Evolutionary conservation across 371 early-diverging fungal genomes (phyloP), one percentile per base, ranked within the genome.

Genomic region (Entomophthora muscae): DNA sequence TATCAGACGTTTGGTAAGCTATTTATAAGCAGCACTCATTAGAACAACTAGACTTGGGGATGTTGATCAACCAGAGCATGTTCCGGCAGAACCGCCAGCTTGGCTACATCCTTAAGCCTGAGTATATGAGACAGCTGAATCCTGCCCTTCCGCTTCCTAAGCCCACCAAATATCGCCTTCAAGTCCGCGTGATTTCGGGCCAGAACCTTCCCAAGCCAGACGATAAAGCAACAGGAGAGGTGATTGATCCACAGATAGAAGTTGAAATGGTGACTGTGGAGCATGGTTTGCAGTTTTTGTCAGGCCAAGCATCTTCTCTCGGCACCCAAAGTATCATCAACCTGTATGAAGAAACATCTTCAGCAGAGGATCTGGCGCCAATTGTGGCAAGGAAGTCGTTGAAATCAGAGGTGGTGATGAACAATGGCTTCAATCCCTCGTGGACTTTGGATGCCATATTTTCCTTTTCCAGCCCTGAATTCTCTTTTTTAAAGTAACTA

Each of bases 51-150:
- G 86, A 86, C 68, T 70, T 77, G 52, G 78, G 80, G 52, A 80
- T 88, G 83, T 79, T 83, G 66, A 69, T 91, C 55, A 83, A 90
- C 70, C 70, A 72, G 26, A 90, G 85, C 24, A 72, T 91, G 78
- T 91, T 91, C 67, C 66, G 62, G 1, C 69, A 75, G 60, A 83
- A 85, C 67, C 80, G 79, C 1, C 71, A 75, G 32, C 72, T 76
- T 52, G 92, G 92, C 3, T 91, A 87, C 67, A 79, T 90, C 23
- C 73, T 89, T 27, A 89, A 88, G 70, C 88, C 89, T 2, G 57
- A 65, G n/a, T 52, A 42, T 13, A 27, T 54, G 62, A 26, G 42
- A 21, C 32, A 30, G 0, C 55, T 63, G 30, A 30, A 2, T 17
- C 63, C 64, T 54, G 27, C 61, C 24, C 56, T 66, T 59, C 24